Conservation (phyloP, 192 early-diverging fungal genomes). For the Obelidium mucronatum region DNA sequence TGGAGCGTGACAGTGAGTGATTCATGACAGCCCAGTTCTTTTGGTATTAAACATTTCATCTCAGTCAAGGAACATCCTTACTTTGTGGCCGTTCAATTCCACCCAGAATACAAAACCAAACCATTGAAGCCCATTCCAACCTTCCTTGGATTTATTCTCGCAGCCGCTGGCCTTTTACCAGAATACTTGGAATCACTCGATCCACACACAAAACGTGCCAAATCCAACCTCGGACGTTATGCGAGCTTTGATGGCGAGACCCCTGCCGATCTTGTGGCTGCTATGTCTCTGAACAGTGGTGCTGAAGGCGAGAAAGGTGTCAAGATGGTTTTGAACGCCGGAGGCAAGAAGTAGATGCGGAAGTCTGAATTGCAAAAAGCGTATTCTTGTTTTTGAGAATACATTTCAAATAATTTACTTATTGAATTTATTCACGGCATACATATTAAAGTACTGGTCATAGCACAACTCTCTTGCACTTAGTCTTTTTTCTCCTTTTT, state of each 20-base stretch:
- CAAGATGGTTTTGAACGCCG: constrained; percentile 37
- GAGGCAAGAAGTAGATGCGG: constrained; percentile 5
- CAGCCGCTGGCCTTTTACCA: constrained; percentile 74
- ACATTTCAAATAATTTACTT: too few relatives aligned
- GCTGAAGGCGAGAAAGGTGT: constrained; percentile 3
- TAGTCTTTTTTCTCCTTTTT: too few relatives aligned
- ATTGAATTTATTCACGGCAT: too few relatives aligned
- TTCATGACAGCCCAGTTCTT: constrained; percentile 6
- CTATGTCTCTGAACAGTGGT: constrained; percentile 12
- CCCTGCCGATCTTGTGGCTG: constrained; percentile 24
- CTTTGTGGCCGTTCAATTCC: constrained; percentile 95
- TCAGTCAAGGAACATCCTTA: constrained; percentile 78
- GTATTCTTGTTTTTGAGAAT: too few relatives aligned
- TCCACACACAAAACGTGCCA: constrained; percentile 6
- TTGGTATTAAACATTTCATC: not conserved
- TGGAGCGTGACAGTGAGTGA: constrained; percentile 70
- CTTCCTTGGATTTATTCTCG: constrained; percentile 93
- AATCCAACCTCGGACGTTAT: constrained; percentile 25
- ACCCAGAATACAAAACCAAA: constrained; percentile 97
- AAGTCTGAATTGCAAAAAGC: too few relatives aligned
- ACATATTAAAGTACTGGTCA: too few relatives aligned
- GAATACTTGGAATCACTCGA: constrained; percentile 23
- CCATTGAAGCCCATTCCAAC: constrained; percentile 90
- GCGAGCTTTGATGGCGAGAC: constrained; percentile 28
- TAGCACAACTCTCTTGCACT: too few relatives aligned